Base-by-base conservation (phyloP, 192 early-diverging fungal species). In the Podila epigama region DNA sequence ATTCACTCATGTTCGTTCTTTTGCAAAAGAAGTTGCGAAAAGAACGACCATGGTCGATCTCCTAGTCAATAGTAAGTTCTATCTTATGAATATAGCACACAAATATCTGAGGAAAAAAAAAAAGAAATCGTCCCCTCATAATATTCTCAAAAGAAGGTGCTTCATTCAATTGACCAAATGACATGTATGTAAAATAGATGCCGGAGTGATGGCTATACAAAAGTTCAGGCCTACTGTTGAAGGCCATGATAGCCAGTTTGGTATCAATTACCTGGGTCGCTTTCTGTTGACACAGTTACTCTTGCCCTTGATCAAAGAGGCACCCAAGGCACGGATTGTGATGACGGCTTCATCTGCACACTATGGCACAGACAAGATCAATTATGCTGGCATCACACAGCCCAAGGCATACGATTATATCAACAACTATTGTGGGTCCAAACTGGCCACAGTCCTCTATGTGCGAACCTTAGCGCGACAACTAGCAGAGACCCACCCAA, bases 211-310 rank as follows among this genome's bases (percentile, higher is more conserved):
- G 73, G 73, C 61, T 29, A 27, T 77, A 11, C 73, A 65, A 41
- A 63, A 15, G 8, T 77, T 77, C 51, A 36, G 66, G 31, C 73
- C 73, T 3, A 77, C 66, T 13, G 73, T 48, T 0, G 73, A 77
- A n/a, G 73, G 73, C 2, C 60, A 68, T 28, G 73, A 77, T 41
- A 77, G 73, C 33, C 73, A 77, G 27, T 77, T 77, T 40, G 73
- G 66, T 7, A 77, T 77, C 44, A 77, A 77, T 41, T 41, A 77
- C 27, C 42, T 77, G 12, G 73, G 73, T 1, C 73, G 68, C 50
- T 77, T 51, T 28, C 64, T 51, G n/a, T 32, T 77, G 2, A 77
- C 73, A 1, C 37, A 63, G 3, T 51, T 77, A 13, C 34, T 77
- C 2, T 42, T 77, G 4, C 66, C 66, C 0, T 27, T 68, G 28